Evolutionary conservation across 169 alveolate species (phyloP).

Genomic region (Cryptosporidium tyzzeri): DNA sequence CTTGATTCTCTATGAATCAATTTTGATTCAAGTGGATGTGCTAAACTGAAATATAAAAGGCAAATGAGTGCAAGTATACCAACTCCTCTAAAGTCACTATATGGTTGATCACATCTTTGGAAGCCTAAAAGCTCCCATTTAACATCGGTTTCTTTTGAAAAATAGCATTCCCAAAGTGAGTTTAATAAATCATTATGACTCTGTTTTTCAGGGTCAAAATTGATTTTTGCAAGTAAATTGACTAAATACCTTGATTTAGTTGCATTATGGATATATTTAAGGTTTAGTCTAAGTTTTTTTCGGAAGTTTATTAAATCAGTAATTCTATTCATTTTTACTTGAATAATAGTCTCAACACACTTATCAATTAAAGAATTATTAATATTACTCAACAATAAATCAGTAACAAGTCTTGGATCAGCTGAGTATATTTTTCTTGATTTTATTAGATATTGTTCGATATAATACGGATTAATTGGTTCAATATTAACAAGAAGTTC

Average conservation of each 20-base stretch:
- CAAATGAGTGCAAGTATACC: conserved; percentile 81
- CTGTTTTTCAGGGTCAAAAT: conserved; percentile 36
- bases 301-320: conserved; percentile 33
- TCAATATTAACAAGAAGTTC: conserved; percentile 43
- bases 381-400: conserved; percentile 24
- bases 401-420: conserved; percentile 49
- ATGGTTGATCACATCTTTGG: conserved; percentile 82
- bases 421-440: conserved; percentile 45
- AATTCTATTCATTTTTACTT: conserved; percentile 42
- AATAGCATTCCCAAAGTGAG: conserved; percentile 63
- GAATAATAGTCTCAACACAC: conserved; percentile 25
- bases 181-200: conserved; percentile 34
- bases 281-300: conserved; percentile 31
- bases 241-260: conserved; percentile 73
- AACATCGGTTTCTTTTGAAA: conserved; percentile 10
- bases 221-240: conserved; percentile 63
- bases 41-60: conserved; percentile 79
- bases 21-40: conserved; percentile 78
- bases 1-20: conserved; percentile 77
- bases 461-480: conserved; percentile 51
- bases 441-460: conserved; percentile 43
- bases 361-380: conserved; percentile 33
- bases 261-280: conserved; percentile 68
- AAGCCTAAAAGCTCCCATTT: conserved; percentile 82
- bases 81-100: conserved; percentile 83